phyloP scores from a whole-genome alignment of 192 early-diverging fungal genomes.

The Backusella australiensis region DNA sequence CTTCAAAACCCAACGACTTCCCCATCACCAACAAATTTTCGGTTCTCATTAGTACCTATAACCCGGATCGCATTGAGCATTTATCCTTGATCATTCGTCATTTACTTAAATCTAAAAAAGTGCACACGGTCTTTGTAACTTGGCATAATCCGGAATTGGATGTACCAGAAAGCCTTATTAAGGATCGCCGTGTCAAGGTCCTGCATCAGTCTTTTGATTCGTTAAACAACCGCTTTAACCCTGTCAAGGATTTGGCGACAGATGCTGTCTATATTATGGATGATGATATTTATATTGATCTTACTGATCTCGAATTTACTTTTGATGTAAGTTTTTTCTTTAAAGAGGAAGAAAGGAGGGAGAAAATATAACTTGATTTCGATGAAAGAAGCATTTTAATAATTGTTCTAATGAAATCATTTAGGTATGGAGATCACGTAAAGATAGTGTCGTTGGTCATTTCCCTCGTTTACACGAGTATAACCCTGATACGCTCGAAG shows the following conservation, averaged over 20 bases:
- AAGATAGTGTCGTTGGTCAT: constrained; percentile 30
- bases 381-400: neutral
- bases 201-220: constrained; percentile 28
- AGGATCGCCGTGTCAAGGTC: constrained; percentile 13
- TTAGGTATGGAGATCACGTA: constrained; percentile 22
- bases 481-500: neutral
- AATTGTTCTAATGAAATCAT: neutral
- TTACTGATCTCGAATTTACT: constrained; percentile 30
- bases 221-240: constrained; percentile 41
- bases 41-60: constrained; percentile 28
- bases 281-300: constrained; percentile 34
- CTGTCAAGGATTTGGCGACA: constrained; percentile 19
- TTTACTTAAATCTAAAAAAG: constrained; percentile 11
- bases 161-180: constrained; percentile 15
- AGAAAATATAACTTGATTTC: neutral
- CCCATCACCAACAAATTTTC: constrained; percentile 22
- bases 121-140: constrained; percentile 33
- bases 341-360: neutral
- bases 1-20: neutral
- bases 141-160: constrained; percentile 39
- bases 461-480: constrained; percentile 31
- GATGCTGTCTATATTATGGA: constrained; percentile 32
- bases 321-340: constrained; percentile 23
- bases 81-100: constrained; percentile 24
- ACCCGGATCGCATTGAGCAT: constrained; percentile 32